Conservation (phyloP, 352 stramenopile genomes). For the Globisporangium spiculum region DNA sequence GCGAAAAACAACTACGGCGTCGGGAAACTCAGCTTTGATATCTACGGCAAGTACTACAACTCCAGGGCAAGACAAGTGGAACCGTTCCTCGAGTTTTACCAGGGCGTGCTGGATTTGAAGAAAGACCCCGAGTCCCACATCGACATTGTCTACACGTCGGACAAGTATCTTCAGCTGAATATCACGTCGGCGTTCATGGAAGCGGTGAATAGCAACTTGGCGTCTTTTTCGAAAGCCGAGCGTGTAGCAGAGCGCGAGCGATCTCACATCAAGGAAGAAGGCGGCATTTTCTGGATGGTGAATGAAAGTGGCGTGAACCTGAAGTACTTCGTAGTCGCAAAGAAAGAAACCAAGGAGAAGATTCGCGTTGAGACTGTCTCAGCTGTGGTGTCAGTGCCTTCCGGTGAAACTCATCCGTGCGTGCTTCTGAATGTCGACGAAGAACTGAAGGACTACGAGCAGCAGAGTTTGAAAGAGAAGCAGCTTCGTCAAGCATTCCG, state of each 20-base stretch:
- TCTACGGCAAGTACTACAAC: constrained; percentile 91
- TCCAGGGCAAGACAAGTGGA: constrained; percentile 65
- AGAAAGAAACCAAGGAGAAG: constrained; percentile 57
- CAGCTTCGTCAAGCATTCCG: constrained; percentile 78
- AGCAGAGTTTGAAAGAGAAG: constrained; percentile 85
- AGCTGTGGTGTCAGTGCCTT: constrained; percentile 47
- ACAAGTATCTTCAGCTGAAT: constrained; percentile 86
- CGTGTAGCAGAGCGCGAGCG: constrained; percentile 39
- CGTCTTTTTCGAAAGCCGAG: constrained; percentile 68
- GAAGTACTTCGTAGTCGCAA: constrained; percentile 77
- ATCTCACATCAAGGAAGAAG: constrained; percentile 81
- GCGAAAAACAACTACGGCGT: constrained; percentile 69
- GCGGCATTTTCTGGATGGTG: constrained; percentile 80
- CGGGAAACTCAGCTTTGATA: constrained; percentile 69
- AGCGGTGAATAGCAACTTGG: constrained; percentile 61
- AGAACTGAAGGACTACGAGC: constrained; percentile 62
- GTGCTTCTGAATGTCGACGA: constrained; percentile 61
- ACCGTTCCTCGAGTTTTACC: constrained; percentile 86
- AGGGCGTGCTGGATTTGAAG: constrained; percentile 68
- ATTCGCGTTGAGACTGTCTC: constrained; percentile 54
- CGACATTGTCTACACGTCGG: constrained; percentile 73
- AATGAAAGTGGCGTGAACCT: constrained; percentile 81
- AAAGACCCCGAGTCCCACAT: constrained; percentile 68
- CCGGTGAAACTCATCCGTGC: constrained; percentile 52
- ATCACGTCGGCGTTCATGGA: constrained; percentile 84